Evolutionary conservation across 805 yeast species (phyloP), one percentile per base, ranked within the genome.

Genomic region (Hemisphaericaspora nanyangensis): DNA sequence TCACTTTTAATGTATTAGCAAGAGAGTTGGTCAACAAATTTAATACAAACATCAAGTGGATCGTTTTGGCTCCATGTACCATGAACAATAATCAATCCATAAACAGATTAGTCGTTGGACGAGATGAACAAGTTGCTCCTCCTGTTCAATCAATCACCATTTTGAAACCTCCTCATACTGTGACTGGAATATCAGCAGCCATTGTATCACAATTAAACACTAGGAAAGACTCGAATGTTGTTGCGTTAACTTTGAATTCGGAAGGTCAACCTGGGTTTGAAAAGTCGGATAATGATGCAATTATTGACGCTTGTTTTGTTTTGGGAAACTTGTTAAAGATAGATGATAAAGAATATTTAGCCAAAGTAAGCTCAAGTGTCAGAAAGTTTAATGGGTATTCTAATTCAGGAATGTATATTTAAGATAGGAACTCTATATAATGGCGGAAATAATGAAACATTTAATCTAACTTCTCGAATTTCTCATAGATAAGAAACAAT

Each of bases 401-500:
- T 7, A 55, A 49, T 36, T 52, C 56, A 7, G 61, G 61, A n/a
- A 58, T 59, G 61, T 55, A 58, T 42, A 50, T 60, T 42, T 36
- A 40, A 26, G 24, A 22, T 22, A 8, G n/a, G n/a, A n/a, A n/a
- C n/a, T n/a, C n/a, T n/a, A n/a, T n/a, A 25, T 15, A 34, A 13
- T n/a, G n/a, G 15, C 11, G 26, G n/a, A 7, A 17, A 17, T 29
- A 7, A 29, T 29, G 11, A 7, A 29, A 16, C 7, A 15, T 29
- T 12, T 22, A 29, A 35, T 37, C 34, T 39, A 50, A 33, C 47
- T 44, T 8, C 38, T 50, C 6, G 70, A 61, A 44, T 87, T 87
- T 52, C 85, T 71, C 75, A 86, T 79, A 0, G 95, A 88, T 35
- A 91, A 65, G 64, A 85, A 90, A 38, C 96, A 89, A 56, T 93